Evolutionary conservation across 331 rosid species (phyloP), one percentile per base, ranked within the genome.

Genomic region (Quercus tomentella): DNA sequence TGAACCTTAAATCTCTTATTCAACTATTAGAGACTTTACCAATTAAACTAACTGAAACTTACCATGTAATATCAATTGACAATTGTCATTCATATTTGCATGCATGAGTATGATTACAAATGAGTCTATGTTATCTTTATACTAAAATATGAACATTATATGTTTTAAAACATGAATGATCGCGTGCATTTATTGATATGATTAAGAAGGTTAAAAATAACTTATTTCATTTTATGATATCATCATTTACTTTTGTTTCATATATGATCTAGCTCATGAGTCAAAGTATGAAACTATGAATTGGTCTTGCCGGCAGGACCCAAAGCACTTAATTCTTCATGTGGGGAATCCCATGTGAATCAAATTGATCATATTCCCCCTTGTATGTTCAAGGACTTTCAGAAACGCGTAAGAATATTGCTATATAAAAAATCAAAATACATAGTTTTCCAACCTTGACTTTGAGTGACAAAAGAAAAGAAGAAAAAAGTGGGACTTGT

Each of bases 1-100:
- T 41, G 14, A 41, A 41, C 3, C 0, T 0, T 0, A 41, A 0
- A 41, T 41, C 0, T 41, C 0, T 41, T 8, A 2, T 41, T 41
- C 0, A 9, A 41, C 0, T 0, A 41, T 41, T 8, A 41, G 0
- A 41, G 0, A 37, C 0, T 37, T 9, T 41, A 9, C 1, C 0
- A 41, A 8, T 41, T 41, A 1, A 41, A 1, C 1, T 9, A 41
- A 41, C 14, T 2, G 1, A 8, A 41, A 9, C 0, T 8, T 2
- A 9, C 4, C 0, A 8, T 8, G 0, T 8, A 41, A 41, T 41
- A 41, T 41, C 3, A 41, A 41, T 41, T 41, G 14, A 41, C 3
- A 23, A 23, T 60, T 25, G 5, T 25, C 18, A 61, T 61, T 25
- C 18, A 61, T 1, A 22, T 25, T 23, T 61, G 67, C 67, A 61